Evolutionary conservation across 177 flowering plant genomes (phyloP), one percentile per base, ranked within the genome.

Genomic region (Vitis hybrid): DNA sequence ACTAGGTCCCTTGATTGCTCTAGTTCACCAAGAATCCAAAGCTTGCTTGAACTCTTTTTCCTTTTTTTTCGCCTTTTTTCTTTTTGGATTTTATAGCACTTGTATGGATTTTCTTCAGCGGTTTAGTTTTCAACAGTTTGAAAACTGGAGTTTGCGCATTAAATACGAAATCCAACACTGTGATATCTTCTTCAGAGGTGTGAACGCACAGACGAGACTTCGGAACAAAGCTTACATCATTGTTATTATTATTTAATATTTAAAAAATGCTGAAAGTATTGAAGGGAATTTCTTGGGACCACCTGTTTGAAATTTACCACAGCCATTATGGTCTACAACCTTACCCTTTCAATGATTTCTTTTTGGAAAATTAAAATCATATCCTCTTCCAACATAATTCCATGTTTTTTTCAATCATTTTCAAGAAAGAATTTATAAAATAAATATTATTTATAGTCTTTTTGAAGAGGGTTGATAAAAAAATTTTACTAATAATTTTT

Each of bases 1-100:
- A 26, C 53, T 31, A 51, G 65, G 15, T 55, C 58, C 26, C 16
- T 69, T 68, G 70, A 67, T 58, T 70, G 67, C 57, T 65, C 63
- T 70, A 29, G 62, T 18, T 19, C 50, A 63, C 55, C 65, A 76
- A 85, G 90, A 77, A 85, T 85, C 85, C 85, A 84, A 85, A 76
- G 87, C 78, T 70, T 33, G 63, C 60, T 16, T 12, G 13, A 52
- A 50, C 10, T 63, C 11, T 1, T 33, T 15, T 55, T 7, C 29
- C n/a, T 53, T 10, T 49, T 14, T 22, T 12, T 60, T 55, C 31
- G 57, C 56, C 29, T 29, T 8, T 11, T 59, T 67, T 55, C 29
- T 11, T 49, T 51, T 18, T 31, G 18, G 45, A 51, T 60, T 61
- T n/a, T 3, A 19, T 66, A 11, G 7, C 29, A 14, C 8, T 61